Base-by-base conservation (phyloP, 257 asterid species). In the Vinca minor region DNA sequence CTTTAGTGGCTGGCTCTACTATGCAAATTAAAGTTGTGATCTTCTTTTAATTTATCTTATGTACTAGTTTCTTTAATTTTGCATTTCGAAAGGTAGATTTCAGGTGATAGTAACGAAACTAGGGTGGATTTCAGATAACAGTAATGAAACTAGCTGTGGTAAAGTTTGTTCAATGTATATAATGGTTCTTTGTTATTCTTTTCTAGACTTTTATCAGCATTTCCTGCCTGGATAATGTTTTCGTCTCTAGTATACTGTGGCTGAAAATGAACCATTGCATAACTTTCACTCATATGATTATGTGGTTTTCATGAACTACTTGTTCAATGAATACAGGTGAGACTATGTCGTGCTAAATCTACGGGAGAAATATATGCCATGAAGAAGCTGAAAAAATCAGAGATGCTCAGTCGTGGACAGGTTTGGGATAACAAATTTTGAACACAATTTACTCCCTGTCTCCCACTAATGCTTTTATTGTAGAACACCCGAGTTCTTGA, bases 321-420 rank as follows among this genome's bases (percentile, higher is more conserved):
- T 57, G 74, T 39, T 66, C 53, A 69, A 55, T 28, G 62, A 54
- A 72, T 75, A 74, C 95, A 92, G 98, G 98, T 92, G 63, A 83
- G 98, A 59, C 69, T 92, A n/a, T 92, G 96, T 55, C 95, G 96
- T 55, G 94, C 89, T 29, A 89, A 83, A 77, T 71, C 64, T 63
- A 84, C 96, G 4, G 96, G 98, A 59, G 98, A 92, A 74, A 82
- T 92, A 62, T 87, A 70, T 74, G 98, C 98, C 71, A 89, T 92
- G 98, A 92, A 92, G 80, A 92, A 87, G 73, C 73, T 92, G 82
- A 92, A 85, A 69, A 92, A 92, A 67, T 87, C 96, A 15, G 98
- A 92, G 60, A 92, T 92, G 98, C 92, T 92, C 62, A 92, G 96
- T 68, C 86, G 98, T 3, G 98, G 98, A 36, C 98, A 92, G 96